Evolutionary conservation across 805 yeast genomes (phyloP).

Genomic region (Myxozyma udenii): DNA sequence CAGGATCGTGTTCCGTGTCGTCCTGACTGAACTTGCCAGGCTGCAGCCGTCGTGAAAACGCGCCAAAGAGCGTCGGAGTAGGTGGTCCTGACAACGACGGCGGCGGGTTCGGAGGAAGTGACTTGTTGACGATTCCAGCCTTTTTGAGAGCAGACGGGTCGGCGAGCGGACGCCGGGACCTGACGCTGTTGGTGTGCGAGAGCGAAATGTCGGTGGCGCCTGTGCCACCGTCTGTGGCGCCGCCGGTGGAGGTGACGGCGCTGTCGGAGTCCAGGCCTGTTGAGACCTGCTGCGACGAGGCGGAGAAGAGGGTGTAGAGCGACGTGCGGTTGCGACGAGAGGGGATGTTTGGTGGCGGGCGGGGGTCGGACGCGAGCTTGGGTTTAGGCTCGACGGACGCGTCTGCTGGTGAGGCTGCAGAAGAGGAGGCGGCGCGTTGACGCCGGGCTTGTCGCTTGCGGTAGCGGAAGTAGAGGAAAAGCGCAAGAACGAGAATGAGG

Average conservation of each 20-base stretch:
- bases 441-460: not conserved
- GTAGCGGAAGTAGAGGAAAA: not conserved
- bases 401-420: not conserved
- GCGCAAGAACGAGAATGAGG: not conserved
- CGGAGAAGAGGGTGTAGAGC: not conserved
- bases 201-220: no score
- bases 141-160: not conserved
- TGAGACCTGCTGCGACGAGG: not conserved
- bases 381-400: not conserved
- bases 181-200: no score
- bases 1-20: no score
- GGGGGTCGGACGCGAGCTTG: not conserved
- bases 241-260: not conserved
- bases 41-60: constrained; percentile 3
- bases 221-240: not conserved
- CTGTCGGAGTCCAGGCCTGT: no score
- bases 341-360: not conserved
- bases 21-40: no score
- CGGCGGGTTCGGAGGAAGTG: constrained; percentile 8
- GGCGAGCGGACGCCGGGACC: not conserved
- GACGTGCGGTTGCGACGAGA: not conserved
- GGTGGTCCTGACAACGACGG: not conserved
- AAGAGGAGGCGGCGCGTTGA: not conserved
- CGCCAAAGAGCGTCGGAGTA: constrained; percentile 3
- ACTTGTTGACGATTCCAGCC: constrained; percentile 11